Evolutionary conservation across 306 rosid genomes (phyloP), one percentile per base, ranked within the genome.

Genomic region (Castanospermum australe): DNA sequence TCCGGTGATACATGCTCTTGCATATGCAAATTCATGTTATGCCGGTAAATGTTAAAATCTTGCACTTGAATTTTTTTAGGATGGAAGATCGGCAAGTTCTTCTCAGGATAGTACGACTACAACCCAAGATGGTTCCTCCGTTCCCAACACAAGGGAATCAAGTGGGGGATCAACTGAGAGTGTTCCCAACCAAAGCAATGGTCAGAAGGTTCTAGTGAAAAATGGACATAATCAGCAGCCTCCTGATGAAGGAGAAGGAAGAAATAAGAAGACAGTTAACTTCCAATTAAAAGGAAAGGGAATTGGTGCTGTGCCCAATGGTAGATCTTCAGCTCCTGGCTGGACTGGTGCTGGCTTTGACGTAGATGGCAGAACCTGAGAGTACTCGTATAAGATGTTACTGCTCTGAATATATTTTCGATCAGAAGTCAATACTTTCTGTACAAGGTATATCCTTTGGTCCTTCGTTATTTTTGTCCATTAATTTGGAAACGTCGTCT

Each of bases 281-380:
- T 78, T 85, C 66, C 97, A 89, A 44, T 82, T 88, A 62, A 90
- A 90, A 86, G 99, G 97, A 82, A 94, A 81, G 84, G 97, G 95
- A 87, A 82, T 91, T 35, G 99, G 97, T 56, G 97, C 89, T 12
- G 88, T 86, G 84, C 79, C 94, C 28, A 92, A 89, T 82, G 91
- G 96, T 50, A 92, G 92, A 86, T 55, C 97, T 82, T 75, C 88
- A 8, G 86, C 83, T 36, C 81, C 94, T 70, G 98, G 93, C 42
- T 94, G 97, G 97, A 92, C 97, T 30, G 98, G 97, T 30, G 85
- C 98, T 52, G 98, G 97, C 71, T 94, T 94, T 82, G 95, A 92
- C 56, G 99, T 89, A 67, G 93, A 90, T 84, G 89, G 95, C 72
- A 87, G 89, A 82, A 81, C 39, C 48, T 86, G 82, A 84, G 36